Base-by-base conservation (phyloP, 768 basidiomycete genomes). In the Gautieria morchelliformis region DNA sequence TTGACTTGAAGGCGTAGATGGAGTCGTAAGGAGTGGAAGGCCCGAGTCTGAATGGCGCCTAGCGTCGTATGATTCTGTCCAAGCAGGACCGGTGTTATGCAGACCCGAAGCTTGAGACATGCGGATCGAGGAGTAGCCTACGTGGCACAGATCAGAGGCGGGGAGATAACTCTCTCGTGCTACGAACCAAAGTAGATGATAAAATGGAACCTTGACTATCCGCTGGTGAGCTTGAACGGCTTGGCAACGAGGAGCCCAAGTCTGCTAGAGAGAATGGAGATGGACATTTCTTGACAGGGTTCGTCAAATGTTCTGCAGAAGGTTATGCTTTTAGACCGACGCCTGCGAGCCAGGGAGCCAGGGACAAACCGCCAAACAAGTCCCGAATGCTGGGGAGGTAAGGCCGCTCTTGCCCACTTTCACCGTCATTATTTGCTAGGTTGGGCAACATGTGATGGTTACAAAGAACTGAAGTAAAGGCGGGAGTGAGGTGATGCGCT, bases 371-470 rank as follows among this genome's bases (percentile, higher is more conserved):
- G 17, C 54, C 59, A 30, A 60, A 52, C 46, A 60, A 37, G 32
- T 56, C 53, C 33, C 42, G 59, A 32, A 60, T 60, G 40, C 46
- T 33, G 17, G 59, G 59, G 12, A 60, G 37, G 5, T 33, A 56
- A 9, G 59, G 59, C 20, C 47, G 53, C 37, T 52, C 51, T 40
- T 20, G 15, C 6, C 12, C 32, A 35, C 32, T n/a, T 7, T 35
- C 51, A 52, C 12, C 40, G 14, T 52, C 33, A 14, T 52, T 19
- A 17, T 17, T 17, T 22, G 20, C 19, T 22, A 9, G 35, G 51
- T 15, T n/a, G 51, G 51, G 20, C 42, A 22, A n/a, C 8, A 22
- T 9, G 42, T 7, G 2, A 44, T n/a, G n/a, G 14, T 12, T 44
- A 22, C 17, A 22, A n/a, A 17, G n/a, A n/a, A 44, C 11, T 22